These are phyloP conservation scores for Gleditsia sinensis DNA, from an alignment of 306 rosid genomes.

Conservation along the genomic window DNA sequence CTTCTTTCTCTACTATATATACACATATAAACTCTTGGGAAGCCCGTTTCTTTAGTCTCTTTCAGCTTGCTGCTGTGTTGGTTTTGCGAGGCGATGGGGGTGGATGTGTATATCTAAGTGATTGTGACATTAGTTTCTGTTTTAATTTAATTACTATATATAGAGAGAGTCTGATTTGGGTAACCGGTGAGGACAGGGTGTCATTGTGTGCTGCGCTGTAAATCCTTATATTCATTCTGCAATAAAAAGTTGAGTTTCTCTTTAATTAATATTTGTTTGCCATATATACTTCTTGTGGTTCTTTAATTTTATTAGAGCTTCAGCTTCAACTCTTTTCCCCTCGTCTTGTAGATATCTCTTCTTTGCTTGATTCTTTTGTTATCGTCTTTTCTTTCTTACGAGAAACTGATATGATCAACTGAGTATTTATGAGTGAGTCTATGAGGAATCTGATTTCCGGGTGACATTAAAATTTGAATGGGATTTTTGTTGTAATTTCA, in stretches of 20 bases:
- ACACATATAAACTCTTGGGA: not conserved
- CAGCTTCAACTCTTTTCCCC: not conserved
- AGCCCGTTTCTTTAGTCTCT: not conserved
- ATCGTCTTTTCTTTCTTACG: no score
- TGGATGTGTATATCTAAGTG: not conserved
- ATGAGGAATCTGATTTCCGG: not conserved
- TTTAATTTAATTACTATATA: not conserved
- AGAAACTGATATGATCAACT: no score
- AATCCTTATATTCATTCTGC: constrained; percentile 9
- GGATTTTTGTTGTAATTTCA: not conserved
- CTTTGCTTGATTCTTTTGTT: constrained; percentile 24
- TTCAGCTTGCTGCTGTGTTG: constrained; percentile 1
- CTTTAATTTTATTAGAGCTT: not conserved
- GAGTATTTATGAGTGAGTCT: no score
- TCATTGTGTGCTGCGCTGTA: constrained; percentile 17
- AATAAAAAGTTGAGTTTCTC: constrained; percentile 14
- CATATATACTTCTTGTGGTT: no score
- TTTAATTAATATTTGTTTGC: not conserved
- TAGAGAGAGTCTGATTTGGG: not conserved
- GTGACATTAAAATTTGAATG: not conserved
- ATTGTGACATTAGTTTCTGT: constrained; percentile 14
- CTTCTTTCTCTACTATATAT: no score
- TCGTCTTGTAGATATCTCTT: no score
- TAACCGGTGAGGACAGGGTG: not conserved
- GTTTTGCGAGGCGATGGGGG: not conserved